A percentile compares a stretch with the other conserved stretches of the same genome.
Evolutionary conservation across 495 filamentous ascomycete genomes (phyloP).

Genomic region (Halenospora varia): DNA sequence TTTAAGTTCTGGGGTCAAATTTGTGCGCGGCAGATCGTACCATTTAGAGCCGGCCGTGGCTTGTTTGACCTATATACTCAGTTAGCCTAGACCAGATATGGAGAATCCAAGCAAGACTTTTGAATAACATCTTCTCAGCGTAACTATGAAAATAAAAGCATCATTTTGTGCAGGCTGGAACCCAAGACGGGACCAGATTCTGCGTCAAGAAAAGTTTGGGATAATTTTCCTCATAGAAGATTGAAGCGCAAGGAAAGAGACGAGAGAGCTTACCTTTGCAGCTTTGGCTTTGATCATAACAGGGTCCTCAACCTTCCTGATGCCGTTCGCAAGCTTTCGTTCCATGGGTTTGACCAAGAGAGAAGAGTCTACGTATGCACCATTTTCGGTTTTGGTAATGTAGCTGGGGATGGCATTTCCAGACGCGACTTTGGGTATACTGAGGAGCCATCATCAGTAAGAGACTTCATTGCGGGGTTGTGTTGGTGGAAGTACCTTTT

Average conservation of each 20-base stretch:
- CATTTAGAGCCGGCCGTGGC: slow-evolving; percentile 57
- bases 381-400: slow-evolving; percentile 38
- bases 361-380: slow-evolving; percentile 43
- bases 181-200: slow-evolving; percentile 73
- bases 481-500: slow-evolving; percentile 9
- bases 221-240: slow-evolving; percentile 66
- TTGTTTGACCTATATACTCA: slow-evolving; percentile 33
- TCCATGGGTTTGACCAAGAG: slow-evolving; percentile 40
- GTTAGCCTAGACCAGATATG: slow-evolving; percentile 29
- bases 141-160: slow-evolving; percentile 89
- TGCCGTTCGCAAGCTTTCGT: slow-evolving; percentile 37
- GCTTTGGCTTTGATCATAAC: slow-evolving; percentile 31
- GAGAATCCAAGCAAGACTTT: not conserved
- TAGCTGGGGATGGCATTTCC: slow-evolving; percentile 36
- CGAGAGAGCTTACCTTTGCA: slow-evolving; percentile 40
- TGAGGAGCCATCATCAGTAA: slow-evolving; percentile 7
- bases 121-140: slow-evolving; percentile 62
- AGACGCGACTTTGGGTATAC: slow-evolving; percentile 16
- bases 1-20: slow-evolving; percentile 78
- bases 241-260: slow-evolving; percentile 9
- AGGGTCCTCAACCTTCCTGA: slow-evolving; percentile 43
- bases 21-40: slow-evolving; percentile 82
- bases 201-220: slow-evolving; percentile 59
- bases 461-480: not conserved
- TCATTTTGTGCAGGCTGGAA: slow-evolving; percentile 61